A percentile compares a stretch with the other conserved stretches of the same genome.
Conservation (phyloP, 1,284 basidiomycete species). For the Irpex rosettiformis region DNA sequence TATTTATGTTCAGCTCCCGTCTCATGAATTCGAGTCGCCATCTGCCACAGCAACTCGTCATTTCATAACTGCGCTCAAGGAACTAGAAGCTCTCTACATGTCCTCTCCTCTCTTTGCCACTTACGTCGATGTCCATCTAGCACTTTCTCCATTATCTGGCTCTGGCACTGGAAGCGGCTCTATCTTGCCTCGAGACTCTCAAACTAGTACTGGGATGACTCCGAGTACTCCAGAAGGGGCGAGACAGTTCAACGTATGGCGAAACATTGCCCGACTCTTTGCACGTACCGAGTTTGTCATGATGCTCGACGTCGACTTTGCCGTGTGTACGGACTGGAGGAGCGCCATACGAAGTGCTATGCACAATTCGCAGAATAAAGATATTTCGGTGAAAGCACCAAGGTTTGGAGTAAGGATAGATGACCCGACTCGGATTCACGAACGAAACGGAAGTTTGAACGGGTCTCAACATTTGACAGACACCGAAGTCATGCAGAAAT, state of each 20-base stretch:
- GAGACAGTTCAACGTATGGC: slow-evolving; percentile 83
- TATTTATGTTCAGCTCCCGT: slow-evolving; percentile 55
- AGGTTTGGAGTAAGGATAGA: slow-evolving; percentile 34
- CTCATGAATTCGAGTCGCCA: slow-evolving; percentile 19
- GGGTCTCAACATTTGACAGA: slow-evolving; percentile 45
- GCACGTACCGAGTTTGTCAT: slow-evolving; percentile 79
- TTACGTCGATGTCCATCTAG: slow-evolving; percentile 84
- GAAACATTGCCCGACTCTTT: slow-evolving; percentile 78
- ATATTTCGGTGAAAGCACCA: neutral
- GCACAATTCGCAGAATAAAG: neutral
- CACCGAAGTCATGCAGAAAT: slow-evolving; percentile 8
- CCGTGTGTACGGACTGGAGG: slow-evolving; percentile 76
- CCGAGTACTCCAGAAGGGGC: slow-evolving; percentile 34
- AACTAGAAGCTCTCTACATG: slow-evolving; percentile 62
- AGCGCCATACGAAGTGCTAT: slow-evolving; percentile 40
- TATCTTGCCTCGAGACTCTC: neutral
- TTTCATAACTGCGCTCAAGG: slow-evolving; percentile 42
- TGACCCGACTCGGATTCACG: slow-evolving; percentile 57
- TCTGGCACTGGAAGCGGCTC: slow-evolving; percentile 10
- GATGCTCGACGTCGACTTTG: slow-evolving; percentile 89
- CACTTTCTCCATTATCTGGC: slow-evolving; percentile 67
- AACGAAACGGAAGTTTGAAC: slow-evolving; percentile 81
- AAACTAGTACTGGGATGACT: neutral
- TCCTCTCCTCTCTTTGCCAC: slow-evolving; percentile 58
- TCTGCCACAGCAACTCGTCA: slow-evolving; percentile 25